Base-by-base conservation (phyloP, 2,329 filamentous ascomycete genomes). In the Dactylellina parvicollis region DNA sequence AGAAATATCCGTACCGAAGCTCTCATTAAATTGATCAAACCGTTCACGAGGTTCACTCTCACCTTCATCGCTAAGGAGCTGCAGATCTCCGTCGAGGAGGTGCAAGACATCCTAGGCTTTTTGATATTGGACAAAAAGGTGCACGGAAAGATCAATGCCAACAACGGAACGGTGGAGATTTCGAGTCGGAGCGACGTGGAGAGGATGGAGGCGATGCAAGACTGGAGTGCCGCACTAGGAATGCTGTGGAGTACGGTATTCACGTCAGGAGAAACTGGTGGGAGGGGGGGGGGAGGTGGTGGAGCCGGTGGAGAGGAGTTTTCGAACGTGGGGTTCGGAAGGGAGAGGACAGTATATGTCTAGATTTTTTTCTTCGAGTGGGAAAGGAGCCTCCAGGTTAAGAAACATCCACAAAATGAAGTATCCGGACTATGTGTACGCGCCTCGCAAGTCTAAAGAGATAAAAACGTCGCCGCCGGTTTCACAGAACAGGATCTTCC, bases 1-100 rank as follows among this genome's bases (percentile, higher is more conserved):
- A 91, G 95, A 44, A 97, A 95, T 81, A 96, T 99, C 90, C 91
- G 95, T 61, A 98, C 93, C 76, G 97, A 97, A 84, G 94, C 93
- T 0, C 89, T 98, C 8, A 83, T 96, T 75, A 96, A 95, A 82
- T 85, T 98, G 22, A 95, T 98, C 75, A 92, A 92, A 3, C 95
- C 95, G 0, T 99, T 98, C 83, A 96, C 92, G 4, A 89, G 92
- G 56, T 96, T 98, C 86, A 92, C 90, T 75, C 84, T 98, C 22
- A 84, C 85, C 18, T 96, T 96, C 85, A 92, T 99, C 77, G 92
- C 92, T 26, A 89, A 89, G 78, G 89, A 94, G 78, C 89, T 99
- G 75, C 90, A 90, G 80, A 96, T 99, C 76, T 89, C 90, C 26
- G 86, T 92, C 49, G 83, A 87, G 12, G 95, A 99, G 81, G 92